Conservation (phyloP, 345 rosid genomes). For the Cardiospermum halicacabum region DNA sequence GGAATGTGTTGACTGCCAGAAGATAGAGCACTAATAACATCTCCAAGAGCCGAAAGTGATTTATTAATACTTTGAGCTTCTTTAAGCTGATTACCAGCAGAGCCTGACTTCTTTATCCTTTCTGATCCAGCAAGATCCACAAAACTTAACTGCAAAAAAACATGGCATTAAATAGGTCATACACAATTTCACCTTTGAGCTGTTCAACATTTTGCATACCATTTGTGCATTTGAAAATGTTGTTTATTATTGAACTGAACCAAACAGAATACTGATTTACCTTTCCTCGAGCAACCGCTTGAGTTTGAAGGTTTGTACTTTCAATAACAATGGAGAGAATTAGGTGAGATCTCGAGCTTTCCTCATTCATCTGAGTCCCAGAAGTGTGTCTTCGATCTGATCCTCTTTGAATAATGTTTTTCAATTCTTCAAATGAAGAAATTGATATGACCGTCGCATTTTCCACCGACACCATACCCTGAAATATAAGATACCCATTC, state of each 20-base stretch:
- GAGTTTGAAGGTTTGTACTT: constrained; percentile 95
- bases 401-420: constrained; percentile 67
- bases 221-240: not conserved
- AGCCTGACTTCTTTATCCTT: constrained; percentile 93
- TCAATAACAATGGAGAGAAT: constrained; percentile 85
- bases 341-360: constrained; percentile 94
- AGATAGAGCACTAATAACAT: constrained; percentile 90
- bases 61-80: constrained; percentile 98
- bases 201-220: not conserved
- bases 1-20: constrained; percentile 86
- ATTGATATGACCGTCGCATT: constrained; percentile 71
- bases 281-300: constrained; percentile 90
- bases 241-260: constrained; percentile 6
- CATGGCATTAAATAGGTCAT: not conserved
- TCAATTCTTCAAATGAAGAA: constrained; percentile 69
- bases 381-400: constrained; percentile 79
- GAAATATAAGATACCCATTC: constrained; percentile 18
- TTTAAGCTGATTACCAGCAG: constrained; percentile 76
- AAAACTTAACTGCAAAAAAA: constrained; percentile 74
- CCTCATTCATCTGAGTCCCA: constrained; percentile 94
- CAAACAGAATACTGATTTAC: constrained; percentile 27
- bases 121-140: constrained; percentile 99
- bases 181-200: not conserved
- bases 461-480: constrained; percentile 94
- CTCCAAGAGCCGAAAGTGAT: constrained; percentile 92